Base-by-base conservation (phyloP, 805 yeast genomes). In the Pichia occidentalis region DNA sequence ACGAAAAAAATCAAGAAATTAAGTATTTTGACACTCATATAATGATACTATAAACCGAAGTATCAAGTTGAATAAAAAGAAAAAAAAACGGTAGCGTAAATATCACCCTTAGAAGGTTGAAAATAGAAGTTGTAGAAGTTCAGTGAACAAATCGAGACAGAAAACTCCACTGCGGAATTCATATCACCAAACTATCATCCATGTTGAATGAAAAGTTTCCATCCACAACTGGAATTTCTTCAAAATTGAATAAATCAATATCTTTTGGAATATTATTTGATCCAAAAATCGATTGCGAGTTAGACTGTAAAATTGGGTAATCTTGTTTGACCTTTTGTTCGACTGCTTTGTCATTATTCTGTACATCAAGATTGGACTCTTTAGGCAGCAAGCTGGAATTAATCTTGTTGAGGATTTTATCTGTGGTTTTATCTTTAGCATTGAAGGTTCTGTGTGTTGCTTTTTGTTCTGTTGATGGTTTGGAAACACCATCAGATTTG, bases 401-500 rank as follows among this genome's bases (percentile, higher is more conserved):
- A 5, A 25, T 20, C 11, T 20, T 21, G 11, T 13, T 39, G 7
- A 20, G 19, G n/a, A 30, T 22, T 25, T 27, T 34, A 14, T 31
- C 36, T 3, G n/a, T 26, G 7, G 22, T 12, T 13, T 32, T 29
- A 24, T 40, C 37, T n/a, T 36, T 8, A 14, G 12, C 7, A 9
- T 32, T 23, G 2, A 11, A 4, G 18, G 22, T 25, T 14, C 30
- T 24, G 10, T 24, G 16, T 12, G 13, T 9, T 13, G 46, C 43
- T 39, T 31, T 29, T 18, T 14, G 25, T 29, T 39, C 46, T 34
- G 36, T 47, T 13, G 24, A 3, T 3, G 33, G 34, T 45, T 47
- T 51, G 36, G 29, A 36, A 23, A 45, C 47, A n/a, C 55, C 58
- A n/a, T 52, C 54, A 18, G 50, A 57, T 35, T 56, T 61, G 3